These are phyloP conservation scores for Vigna nakashimae DNA, from an alignment of 306 rosid genomes.

Conservation along the genomic window DNA sequence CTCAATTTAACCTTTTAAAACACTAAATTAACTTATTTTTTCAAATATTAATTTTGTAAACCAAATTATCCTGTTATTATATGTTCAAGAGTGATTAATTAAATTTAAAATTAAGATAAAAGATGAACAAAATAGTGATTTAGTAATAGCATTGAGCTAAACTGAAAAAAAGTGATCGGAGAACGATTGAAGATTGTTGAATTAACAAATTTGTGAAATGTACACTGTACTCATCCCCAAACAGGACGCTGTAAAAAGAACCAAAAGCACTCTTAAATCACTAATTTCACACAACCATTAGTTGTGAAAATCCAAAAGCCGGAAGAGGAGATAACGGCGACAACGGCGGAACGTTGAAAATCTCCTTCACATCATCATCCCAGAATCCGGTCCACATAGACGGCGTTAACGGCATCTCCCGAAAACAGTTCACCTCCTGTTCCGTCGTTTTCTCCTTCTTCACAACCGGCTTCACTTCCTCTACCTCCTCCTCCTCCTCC, in stretches of 20 bases:
- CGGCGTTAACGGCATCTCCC: constrained; percentile 84
- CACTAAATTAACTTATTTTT: no score
- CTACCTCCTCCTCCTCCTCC: constrained; percentile 49
- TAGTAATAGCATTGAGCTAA: background rate
- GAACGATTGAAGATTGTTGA: background rate
- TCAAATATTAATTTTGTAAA: no score
- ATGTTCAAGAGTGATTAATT: background rate
- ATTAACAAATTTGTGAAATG: constrained; percentile 21
- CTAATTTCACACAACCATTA: constrained; percentile 62
- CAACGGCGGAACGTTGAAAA: constrained; percentile 68
- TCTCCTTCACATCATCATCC: constrained; percentile 68
- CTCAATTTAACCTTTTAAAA: no score
- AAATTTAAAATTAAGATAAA: background rate
- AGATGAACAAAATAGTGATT: background rate
- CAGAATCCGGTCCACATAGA: constrained; percentile 71
- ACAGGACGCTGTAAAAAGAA: background rate
- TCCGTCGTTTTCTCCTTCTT: constrained; percentile 64
- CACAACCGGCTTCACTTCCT: constrained; percentile 43
- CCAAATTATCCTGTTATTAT: no score
- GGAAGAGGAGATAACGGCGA: constrained; percentile 87
- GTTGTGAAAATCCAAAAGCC: constrained; percentile 61
- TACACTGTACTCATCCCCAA: constrained; percentile 20
- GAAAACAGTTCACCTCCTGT: background rate
- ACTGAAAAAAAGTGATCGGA: background rate
- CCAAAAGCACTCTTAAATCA: background rate